A percentile compares a stretch with the other conserved stretches of the same genome.
phyloP scores from a whole-genome alignment of 2,329 filamentous ascomycete species.

The Plenodomus tracheiphilus region DNA sequence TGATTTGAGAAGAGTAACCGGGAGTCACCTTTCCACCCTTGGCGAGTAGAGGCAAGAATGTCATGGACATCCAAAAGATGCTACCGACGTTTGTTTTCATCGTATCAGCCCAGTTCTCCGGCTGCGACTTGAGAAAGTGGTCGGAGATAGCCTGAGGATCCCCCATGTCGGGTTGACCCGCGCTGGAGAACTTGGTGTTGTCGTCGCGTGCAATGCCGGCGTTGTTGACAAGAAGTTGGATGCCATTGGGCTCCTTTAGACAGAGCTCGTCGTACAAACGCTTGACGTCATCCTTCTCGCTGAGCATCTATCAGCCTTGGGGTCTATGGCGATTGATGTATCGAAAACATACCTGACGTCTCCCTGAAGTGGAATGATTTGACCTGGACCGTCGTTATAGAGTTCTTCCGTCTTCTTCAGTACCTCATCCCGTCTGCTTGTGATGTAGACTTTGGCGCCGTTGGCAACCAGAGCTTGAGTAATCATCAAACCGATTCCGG shows the following conservation, averaged over 20 bases:
- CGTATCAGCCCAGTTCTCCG: slow-evolving; percentile 53
- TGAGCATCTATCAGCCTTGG: slow-evolving; percentile 15
- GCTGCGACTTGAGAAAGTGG: slow-evolving; percentile 54
- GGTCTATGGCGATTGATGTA: background rate
- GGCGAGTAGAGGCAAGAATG: slow-evolving; percentile 58
- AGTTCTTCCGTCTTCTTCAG: slow-evolving; percentile 51
- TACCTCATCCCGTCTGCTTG: slow-evolving; percentile 34
- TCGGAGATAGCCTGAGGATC: slow-evolving; percentile 54
- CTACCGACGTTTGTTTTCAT: slow-evolving; percentile 57
- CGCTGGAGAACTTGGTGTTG: slow-evolving; percentile 53
- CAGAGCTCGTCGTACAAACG: slow-evolving; percentile 47
- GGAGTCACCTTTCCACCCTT: slow-evolving; percentile 52
- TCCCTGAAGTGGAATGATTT: slow-evolving; percentile 47
- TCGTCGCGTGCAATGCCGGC: slow-evolving; percentile 58
- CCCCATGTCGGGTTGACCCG: slow-evolving; percentile 54
- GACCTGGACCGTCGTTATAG: slow-evolving; percentile 52
- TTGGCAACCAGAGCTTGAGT: slow-evolving; percentile 65
- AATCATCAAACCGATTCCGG: slow-evolving; percentile 64
- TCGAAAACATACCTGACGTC: slow-evolving; percentile 34
- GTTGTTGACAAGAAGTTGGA: slow-evolving; percentile 60
- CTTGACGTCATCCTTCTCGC: slow-evolving; percentile 54
- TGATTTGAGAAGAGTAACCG: slow-evolving; percentile 54
- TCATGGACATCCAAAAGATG: slow-evolving; percentile 58
- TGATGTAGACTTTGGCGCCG: slow-evolving; percentile 57
- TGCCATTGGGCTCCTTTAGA: slow-evolving; percentile 54